A percentile compares a stretch with the other conserved stretches of the same genome.
Conservation (phyloP, 768 basidiomycete genomes). For the Dentipellis sp. region DNA sequence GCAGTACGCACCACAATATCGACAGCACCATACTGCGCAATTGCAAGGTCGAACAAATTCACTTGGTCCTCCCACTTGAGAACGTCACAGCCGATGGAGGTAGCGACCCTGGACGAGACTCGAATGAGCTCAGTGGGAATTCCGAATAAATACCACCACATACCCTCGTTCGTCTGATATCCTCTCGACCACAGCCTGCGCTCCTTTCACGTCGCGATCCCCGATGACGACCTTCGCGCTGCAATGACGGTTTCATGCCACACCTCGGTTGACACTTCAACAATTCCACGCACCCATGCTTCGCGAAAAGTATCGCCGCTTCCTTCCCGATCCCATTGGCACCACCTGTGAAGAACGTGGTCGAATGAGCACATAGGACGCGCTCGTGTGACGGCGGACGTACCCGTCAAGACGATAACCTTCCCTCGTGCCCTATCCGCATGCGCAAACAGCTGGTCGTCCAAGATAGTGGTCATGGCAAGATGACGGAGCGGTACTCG, state of each 20-base stretch:
- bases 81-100: conserved; percentile 13
- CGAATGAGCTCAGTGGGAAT: background rate
- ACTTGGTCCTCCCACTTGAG: conserved; percentile 19
- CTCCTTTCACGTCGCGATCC: conserved; percentile 4
- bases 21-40: conserved; percentile 17
- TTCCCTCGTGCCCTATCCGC: conserved; percentile 6
- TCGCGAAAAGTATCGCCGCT: conserved; percentile 15
- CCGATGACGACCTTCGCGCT: conserved; percentile 14
- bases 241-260: background rate
- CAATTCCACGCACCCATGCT: conserved; percentile 12
- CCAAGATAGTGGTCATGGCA: conserved; percentile 2
- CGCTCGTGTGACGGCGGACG: background rate
- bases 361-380: background rate
- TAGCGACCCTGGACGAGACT: conserved; percentile 7
- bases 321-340: conserved; percentile 20
- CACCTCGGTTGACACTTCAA: background rate
- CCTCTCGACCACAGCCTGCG: conserved; percentile 3
- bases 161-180: conserved; percentile 14
- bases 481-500: background rate
- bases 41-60: conserved; percentile 21
- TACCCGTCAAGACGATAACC: conserved; percentile 9
- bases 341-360: conserved; percentile 8
- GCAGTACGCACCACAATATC: conserved; percentile 22
- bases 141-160: background rate
- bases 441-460: conserved; percentile 2